These are phyloP conservation scores for Thraustochytrium sp. DNA, from an alignment of 352 stramenopile genomes.

Conservation along the genomic window DNA sequence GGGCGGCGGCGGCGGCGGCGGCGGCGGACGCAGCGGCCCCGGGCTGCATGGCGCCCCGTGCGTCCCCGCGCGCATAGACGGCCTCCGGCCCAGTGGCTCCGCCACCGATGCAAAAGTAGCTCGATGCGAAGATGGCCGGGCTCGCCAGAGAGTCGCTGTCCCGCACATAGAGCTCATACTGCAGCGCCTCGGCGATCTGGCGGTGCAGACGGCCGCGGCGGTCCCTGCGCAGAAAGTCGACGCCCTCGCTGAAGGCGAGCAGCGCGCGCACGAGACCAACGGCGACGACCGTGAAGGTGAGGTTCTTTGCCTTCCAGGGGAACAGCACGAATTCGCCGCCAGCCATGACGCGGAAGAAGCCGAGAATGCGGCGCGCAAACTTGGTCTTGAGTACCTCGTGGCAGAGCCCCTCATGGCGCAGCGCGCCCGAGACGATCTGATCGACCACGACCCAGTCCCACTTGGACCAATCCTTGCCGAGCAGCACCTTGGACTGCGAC, in stretches of 20 bases:
- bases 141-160: not conserved
- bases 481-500: slow-evolving; percentile 70
- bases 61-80: not conserved
- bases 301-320: slow-evolving; percentile 77
- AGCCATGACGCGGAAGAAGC: slow-evolving; percentile 78
- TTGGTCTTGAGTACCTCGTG: slow-evolving; percentile 84
- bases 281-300: slow-evolving; percentile 71
- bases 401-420: slow-evolving; percentile 72
- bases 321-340: slow-evolving; percentile 72
- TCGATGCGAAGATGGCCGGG: not conserved
- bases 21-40: too few species aligned
- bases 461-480: slow-evolving; percentile 79
- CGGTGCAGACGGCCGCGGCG: not conserved
- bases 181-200: slow-evolving; percentile 26
- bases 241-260: slow-evolving; percentile 71
- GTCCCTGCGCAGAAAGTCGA: slow-evolving; percentile 49
- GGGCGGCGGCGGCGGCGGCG: too few species aligned
- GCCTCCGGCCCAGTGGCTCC: not conserved
- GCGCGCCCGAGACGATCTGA: slow-evolving; percentile 70
- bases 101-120: slow-evolving; percentile 10
- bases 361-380: slow-evolving; percentile 78
- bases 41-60: not conserved
- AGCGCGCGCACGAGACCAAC: slow-evolving; percentile 81
- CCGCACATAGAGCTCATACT: not conserved
- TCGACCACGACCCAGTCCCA: slow-evolving; percentile 85